Conservation (phyloP, 768 basidiomycete species). For the Lactarius evosmus region DNA sequence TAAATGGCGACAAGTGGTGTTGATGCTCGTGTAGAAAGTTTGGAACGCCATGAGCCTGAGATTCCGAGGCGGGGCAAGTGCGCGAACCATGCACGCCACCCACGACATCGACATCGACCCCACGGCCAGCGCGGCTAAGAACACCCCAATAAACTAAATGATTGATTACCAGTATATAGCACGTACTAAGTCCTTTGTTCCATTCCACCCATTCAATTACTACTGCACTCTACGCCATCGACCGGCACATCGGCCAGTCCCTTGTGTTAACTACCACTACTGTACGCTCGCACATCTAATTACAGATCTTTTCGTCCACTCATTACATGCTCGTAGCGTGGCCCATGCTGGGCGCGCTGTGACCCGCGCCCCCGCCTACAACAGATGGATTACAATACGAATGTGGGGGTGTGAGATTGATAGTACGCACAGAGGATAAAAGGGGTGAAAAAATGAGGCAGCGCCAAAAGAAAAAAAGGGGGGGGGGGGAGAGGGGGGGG, state of each 20-base stretch:
- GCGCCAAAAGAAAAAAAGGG: slow-evolving; percentile 6
- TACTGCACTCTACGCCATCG: background rate
- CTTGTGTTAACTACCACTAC: slow-evolving; percentile 5
- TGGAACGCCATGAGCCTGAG: too few relatives aligned
- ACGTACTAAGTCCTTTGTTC: background rate
- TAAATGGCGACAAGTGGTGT: too few relatives aligned
- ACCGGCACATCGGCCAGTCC: background rate
- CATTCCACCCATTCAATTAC: background rate
- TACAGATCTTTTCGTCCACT: slow-evolving; percentile 18
- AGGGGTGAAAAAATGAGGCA: background rate
- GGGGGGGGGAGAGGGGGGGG: too few relatives aligned
- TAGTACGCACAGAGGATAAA: slow-evolving; percentile 11
- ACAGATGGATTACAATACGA: slow-evolving; percentile 25
- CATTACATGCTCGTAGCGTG: slow-evolving; percentile 24
- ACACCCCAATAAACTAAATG: background rate
- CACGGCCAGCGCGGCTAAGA: background rate
- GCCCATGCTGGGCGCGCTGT: slow-evolving; percentile 11
- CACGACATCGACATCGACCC: background rate
- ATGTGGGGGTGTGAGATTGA: slow-evolving; percentile 21
- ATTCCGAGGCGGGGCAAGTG: too few relatives aligned
- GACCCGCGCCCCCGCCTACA: slow-evolving; percentile 16
- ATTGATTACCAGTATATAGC: background rate
- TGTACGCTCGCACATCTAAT: slow-evolving; percentile 19
- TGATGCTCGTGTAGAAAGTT: too few relatives aligned
- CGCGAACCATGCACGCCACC: too few relatives aligned